Conservation (phyloP, 1,284 basidiomycete species). For the Ganoderma meredithae region DNA sequence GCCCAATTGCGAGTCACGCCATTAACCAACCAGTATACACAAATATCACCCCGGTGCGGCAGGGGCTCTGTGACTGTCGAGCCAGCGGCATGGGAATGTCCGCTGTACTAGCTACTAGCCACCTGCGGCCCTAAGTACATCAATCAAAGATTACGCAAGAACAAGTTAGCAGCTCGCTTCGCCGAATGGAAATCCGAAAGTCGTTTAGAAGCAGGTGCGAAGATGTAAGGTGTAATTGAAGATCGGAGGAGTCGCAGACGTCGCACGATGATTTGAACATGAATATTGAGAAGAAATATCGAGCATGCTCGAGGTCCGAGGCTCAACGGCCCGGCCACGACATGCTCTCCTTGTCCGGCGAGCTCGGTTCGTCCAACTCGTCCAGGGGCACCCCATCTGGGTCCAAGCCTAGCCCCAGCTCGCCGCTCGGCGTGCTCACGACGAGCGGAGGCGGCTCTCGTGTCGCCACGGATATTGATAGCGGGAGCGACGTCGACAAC, state of each 20-base stretch:
- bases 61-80: too few species aligned
- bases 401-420: slow-evolving; percentile 32
- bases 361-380: slow-evolving; percentile 35
- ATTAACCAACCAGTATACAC: background rate
- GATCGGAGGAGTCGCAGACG: background rate
- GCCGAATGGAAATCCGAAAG: background rate
- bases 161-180: background rate
- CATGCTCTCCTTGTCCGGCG: slow-evolving; percentile 39
- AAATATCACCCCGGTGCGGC: background rate
- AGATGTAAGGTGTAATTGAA: background rate
- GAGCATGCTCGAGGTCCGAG: background rate
- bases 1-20: background rate
- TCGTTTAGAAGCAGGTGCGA: background rate
- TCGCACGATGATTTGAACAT: background rate
- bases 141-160: background rate
- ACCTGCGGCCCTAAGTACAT: background rate
- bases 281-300: too few species aligned
- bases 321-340: slow-evolving; percentile 30
- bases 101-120: background rate
- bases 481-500: slow-evolving; percentile 16
- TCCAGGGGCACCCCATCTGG: slow-evolving; percentile 37
- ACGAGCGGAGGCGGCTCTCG: slow-evolving; percentile 22
- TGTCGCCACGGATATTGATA: slow-evolving; percentile 17
- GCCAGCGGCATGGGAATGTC: slow-evolving; percentile 4
- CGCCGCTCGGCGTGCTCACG: slow-evolving; percentile 20